phyloP scores from a whole-genome alignment of 306 rosid genomes.

The Betula pendula region DNA sequence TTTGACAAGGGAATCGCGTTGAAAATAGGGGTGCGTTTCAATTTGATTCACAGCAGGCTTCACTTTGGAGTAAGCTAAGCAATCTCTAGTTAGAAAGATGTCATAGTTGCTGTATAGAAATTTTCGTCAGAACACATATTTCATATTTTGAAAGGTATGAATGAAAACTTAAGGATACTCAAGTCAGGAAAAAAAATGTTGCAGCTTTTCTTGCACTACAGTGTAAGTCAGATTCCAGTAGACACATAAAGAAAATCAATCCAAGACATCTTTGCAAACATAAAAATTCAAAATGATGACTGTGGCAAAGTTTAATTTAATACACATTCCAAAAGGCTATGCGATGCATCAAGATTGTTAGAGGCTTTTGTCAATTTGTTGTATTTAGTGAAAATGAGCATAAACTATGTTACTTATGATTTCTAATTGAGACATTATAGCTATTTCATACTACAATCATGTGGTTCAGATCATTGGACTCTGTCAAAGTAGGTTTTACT shows the following conservation, averaged over 20 bases:
- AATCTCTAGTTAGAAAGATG: constrained; percentile 84
- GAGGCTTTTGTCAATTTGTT: neutral
- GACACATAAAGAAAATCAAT: neutral
- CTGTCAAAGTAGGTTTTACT: neutral
- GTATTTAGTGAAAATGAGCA: neutral
- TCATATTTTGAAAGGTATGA: constrained; percentile 7
- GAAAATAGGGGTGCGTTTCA: constrained; percentile 95
- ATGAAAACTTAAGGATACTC: neutral
- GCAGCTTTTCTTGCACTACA: neutral
- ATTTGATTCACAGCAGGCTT: constrained; percentile 95
- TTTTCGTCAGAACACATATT: constrained; percentile 38
- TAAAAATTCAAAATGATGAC: neutral
- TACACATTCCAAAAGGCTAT: neutral
- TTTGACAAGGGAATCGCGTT: constrained; percentile 81
- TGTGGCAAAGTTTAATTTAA: neutral
- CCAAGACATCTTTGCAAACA: neutral
- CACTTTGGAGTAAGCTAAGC: constrained; percentile 85
- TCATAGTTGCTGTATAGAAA: constrained; percentile 84
- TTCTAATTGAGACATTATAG: neutral
- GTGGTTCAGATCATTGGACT: neutral
- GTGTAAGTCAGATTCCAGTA: neutral
- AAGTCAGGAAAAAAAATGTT: neutral
- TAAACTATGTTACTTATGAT: neutral
- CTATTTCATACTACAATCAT: neutral
- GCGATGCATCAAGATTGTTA: neutral